These are phyloP conservation scores for Suillus bovinus DNA, from an alignment of 768 basidiomycete genomes.

Conservation along the genomic window DNA sequence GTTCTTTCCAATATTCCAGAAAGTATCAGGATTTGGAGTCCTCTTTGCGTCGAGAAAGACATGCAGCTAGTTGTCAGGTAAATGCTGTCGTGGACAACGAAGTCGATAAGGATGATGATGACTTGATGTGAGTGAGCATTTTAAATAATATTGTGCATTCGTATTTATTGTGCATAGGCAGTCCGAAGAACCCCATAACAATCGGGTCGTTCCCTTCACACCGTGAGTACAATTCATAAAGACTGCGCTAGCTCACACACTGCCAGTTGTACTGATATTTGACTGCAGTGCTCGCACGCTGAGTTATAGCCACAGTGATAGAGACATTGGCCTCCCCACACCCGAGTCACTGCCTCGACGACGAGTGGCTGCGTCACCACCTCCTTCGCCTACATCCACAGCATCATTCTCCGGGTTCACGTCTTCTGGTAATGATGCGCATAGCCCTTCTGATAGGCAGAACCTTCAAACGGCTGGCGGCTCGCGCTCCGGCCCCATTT, in stretches of 20 bases:
- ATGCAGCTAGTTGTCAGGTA: not conserved
- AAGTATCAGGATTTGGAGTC: not conserved
- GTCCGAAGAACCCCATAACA: not conserved
- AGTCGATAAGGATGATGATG: not conserved
- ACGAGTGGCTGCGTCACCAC: not conserved
- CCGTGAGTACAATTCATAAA: not conserved
- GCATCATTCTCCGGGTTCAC: not conserved
- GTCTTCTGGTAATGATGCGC: not conserved
- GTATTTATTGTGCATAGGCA: not conserved
- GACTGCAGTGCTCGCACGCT: constrained; percentile 1
- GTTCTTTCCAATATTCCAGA: not conserved
- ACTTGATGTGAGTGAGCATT: not conserved
- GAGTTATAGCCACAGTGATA: not conserved
- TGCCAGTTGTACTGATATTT: not conserved
- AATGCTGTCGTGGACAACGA: not conserved
- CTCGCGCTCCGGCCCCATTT: not conserved
- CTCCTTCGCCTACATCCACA: not conserved
- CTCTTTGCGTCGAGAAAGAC: not conserved
- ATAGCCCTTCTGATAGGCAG: not conserved
- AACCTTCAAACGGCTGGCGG: not conserved
- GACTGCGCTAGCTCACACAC: not conserved
- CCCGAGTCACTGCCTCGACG: constrained; percentile 9
- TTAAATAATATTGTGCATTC: not conserved
- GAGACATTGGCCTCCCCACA: constrained; percentile 1
- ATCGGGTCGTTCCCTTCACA: not conserved